Evolutionary conservation across 768 basidiomycete genomes (phyloP).

Genomic region (Lepiota venenata): DNA sequence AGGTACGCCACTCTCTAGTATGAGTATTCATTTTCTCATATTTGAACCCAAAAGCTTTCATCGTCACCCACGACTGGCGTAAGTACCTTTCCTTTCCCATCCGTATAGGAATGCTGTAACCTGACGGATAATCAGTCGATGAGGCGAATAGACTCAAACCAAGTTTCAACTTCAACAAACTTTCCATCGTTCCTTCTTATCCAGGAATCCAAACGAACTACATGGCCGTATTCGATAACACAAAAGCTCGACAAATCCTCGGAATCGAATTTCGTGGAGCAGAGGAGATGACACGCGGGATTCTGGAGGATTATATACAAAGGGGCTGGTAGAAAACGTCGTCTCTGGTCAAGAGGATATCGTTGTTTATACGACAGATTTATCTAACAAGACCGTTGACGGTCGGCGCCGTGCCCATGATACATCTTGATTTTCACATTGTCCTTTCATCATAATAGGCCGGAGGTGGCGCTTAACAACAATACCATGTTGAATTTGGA

Average conservation of each 20-base stretch:
- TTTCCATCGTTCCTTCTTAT: slow-evolving; percentile 4
- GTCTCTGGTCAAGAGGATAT: no score
- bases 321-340: background rate
- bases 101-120: background rate
- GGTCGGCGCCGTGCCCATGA: no score
- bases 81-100: background rate
- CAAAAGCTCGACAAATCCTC: background rate
- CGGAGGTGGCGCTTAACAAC: no score
- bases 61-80: slow-evolving; percentile 7
- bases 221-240: background rate
- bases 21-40: background rate
- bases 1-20: background rate
- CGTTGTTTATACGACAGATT: no score
- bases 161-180: background rate
- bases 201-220: slow-evolving; percentile 1
- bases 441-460: no score
- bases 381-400: no score
- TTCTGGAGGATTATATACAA: background rate
- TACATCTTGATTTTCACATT: no score
- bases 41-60: background rate
- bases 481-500: no score
- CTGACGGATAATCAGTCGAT: background rate
- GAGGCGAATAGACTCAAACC: slow-evolving; percentile 1
- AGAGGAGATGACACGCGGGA: background rate
- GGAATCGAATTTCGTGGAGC: background rate